A percentile compares a stretch with the other conserved stretches of the same genome.
phyloP scores from a whole-genome alignment of 129 eudicot genomes.

The Pulicaria dysenterica region DNA sequence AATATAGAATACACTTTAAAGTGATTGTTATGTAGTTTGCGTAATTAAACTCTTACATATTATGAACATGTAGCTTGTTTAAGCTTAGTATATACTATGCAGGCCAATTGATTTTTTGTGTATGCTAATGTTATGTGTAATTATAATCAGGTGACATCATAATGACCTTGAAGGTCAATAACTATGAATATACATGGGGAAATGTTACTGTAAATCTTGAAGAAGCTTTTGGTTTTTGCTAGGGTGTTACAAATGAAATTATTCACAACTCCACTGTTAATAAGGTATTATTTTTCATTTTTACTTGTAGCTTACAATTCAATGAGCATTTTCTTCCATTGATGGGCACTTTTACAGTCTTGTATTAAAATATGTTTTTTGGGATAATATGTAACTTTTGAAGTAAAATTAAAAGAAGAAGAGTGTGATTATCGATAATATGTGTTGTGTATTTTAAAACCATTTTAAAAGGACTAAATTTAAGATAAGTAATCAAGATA shows the following conservation, averaged over 20 bases:
- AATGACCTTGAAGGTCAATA: conserved; percentile 92
- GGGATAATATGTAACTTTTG: too few relatives aligned
- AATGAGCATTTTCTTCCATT: conserved; percentile 5
- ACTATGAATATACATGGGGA: conserved; percentile 85
- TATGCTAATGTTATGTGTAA: conserved; percentile 9
- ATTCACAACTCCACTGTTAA: conserved; percentile 96
- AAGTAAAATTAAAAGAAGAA: too few relatives aligned
- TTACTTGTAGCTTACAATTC: conserved; percentile 1
- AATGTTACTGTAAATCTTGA: conserved; percentile 87
- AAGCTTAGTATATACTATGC: neutral
- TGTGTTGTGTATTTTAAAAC: too few relatives aligned
- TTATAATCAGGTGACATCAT: conserved; percentile 64
- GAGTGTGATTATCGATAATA: too few relatives aligned
- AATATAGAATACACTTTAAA: neutral
- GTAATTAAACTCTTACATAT: neutral
- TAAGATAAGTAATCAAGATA: too few relatives aligned
- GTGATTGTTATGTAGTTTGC: conserved; percentile 14
- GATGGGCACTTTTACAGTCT: neutral
- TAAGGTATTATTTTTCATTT: conserved; percentile 45
- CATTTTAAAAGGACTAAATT: too few relatives aligned
- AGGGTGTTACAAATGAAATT: conserved; percentile 93
- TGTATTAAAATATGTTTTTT: too few relatives aligned
- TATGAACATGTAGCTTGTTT: conserved; percentile 15
- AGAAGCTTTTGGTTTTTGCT: conserved; percentile 91
- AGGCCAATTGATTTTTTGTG: neutral